Evolutionary conservation across 2,329 filamentous ascomycete genomes (phyloP).

Genomic region (Metarhizium sp.): DNA sequence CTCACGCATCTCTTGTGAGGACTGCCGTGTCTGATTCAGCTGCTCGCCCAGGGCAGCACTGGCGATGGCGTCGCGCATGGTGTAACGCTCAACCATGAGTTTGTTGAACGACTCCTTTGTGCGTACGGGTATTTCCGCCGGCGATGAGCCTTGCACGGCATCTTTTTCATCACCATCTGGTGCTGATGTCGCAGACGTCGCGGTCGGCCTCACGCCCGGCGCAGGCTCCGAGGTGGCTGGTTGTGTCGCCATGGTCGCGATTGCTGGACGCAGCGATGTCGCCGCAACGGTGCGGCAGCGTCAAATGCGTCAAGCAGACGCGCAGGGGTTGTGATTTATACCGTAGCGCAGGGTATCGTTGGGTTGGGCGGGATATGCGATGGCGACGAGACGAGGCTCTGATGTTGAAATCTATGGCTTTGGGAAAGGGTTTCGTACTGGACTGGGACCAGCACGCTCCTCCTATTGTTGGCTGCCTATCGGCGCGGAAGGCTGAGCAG

Average conservation of each 20-base stretch:
- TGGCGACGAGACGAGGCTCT: conserved; percentile 4
- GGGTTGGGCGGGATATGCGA: conserved; percentile 7
- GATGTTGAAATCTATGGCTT: conserved; percentile 5
- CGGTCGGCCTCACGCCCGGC: conserved; percentile 22
- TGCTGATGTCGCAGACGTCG: conserved; percentile 19
- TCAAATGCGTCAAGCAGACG: conserved; percentile 2
- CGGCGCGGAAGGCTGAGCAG: conserved; percentile 6
- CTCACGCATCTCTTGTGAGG: conserved; percentile 53
- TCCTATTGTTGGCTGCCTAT: conserved; percentile 8
- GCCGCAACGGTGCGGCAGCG: conserved; percentile 26
- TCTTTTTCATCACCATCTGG: conserved; percentile 19
- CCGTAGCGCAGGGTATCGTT: conserved; percentile 8
- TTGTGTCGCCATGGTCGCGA: conserved; percentile 34
- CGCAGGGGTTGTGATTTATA: conserved; percentile 6
- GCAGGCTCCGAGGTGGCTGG: conserved; percentile 26
- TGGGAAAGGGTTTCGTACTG: conserved; percentile 17
- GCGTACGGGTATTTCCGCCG: conserved; percentile 31
- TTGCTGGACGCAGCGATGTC: conserved; percentile 22
- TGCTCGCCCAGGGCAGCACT: conserved; percentile 41
- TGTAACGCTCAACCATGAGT: conserved; percentile 44
- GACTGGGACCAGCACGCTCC: conserved; percentile 13
- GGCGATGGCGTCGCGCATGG: conserved; percentile 44
- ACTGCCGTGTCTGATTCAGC: conserved; percentile 43
- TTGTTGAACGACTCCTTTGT: conserved; percentile 47
- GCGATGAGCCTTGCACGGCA: conserved; percentile 7